Percentiles rank a stretch among this genome's conserved stretches.
These are phyloP conservation scores for Acer campestre DNA, from an alignment of 345 rosid genomes.

Conservation along the genomic window DNA sequence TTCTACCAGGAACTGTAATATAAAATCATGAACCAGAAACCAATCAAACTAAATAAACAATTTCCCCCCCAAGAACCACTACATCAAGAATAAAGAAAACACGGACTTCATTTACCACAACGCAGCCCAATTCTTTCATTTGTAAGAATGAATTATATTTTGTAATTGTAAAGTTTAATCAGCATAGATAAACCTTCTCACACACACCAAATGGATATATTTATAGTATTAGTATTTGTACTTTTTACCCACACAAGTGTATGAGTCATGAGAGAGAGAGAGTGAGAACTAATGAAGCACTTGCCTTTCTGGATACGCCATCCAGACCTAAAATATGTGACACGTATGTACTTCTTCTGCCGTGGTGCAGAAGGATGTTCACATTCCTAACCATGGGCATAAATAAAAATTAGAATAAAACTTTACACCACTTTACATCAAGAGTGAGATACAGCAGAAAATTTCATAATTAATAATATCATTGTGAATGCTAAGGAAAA, in stretches of 20 bases:
- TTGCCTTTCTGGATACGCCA: constrained; percentile 88
- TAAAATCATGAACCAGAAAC: neutral
- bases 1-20: constrained; percentile 72
- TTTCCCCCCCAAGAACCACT: neutral
- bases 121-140: neutral
- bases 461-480: neutral
- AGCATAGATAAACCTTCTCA: neutral
- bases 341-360: constrained; percentile 81
- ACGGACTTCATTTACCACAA: neutral
- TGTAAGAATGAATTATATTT: neutral
- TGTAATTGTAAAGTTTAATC: constrained; percentile 2
- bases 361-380: constrained; percentile 68
- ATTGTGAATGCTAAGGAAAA: neutral
- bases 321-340: constrained; percentile 81
- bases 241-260: neutral
- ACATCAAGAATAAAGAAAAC: neutral
- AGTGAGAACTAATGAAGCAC: constrained; percentile 22
- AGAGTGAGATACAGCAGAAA: neutral
- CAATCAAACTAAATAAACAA: neutral
- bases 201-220: neutral
- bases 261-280: neutral
- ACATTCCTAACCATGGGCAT: constrained; percentile 58
- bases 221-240: no score
- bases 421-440: neutral
- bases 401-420: neutral